Evolutionary conservation across 495 filamentous ascomycete genomes (phyloP).

Genomic region (Xylaria nigripes): DNA sequence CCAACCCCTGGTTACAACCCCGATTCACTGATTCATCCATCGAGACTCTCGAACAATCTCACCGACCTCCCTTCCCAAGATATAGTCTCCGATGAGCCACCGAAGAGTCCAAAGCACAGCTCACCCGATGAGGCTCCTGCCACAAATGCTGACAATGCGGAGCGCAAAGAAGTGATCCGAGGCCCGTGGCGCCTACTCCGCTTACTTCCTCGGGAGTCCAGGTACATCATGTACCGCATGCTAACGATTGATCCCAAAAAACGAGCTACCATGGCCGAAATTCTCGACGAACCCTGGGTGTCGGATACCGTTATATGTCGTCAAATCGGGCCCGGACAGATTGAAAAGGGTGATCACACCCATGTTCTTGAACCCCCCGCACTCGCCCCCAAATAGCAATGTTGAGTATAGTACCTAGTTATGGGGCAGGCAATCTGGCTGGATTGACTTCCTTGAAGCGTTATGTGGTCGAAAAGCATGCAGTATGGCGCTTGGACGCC

Average conservation of each 20-base stretch:
- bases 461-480: neutral
- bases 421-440: neutral
- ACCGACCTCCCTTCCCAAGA: conserved; percentile 28
- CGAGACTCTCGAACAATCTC: conserved; percentile 32
- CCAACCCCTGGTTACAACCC: conserved; percentile 52
- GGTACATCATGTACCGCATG: conserved; percentile 88
- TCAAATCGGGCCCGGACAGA: conserved; percentile 35
- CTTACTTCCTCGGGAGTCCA: conserved; percentile 79
- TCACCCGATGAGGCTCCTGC: conserved; percentile 17
- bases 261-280: conserved; percentile 74
- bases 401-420: neutral
- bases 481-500: neutral
- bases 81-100: conserved; percentile 26
- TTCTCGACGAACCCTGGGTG: conserved; percentile 87
- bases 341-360: conserved; percentile 43
- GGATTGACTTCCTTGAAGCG: neutral
- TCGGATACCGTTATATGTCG: conserved; percentile 54
- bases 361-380: conserved; percentile 48
- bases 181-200: conserved; percentile 92
- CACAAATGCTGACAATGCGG: conserved; percentile 23
- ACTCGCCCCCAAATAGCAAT: conserved; percentile 17
- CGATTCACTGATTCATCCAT: conserved; percentile 34
- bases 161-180: conserved; percentile 72
- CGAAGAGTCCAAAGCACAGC: conserved; percentile 13
- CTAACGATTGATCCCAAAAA: conserved; percentile 79